Evolutionary conservation across 2,329 filamentous ascomycete genomes (phyloP).

Genomic region (Coniochaeta sp.): DNA sequence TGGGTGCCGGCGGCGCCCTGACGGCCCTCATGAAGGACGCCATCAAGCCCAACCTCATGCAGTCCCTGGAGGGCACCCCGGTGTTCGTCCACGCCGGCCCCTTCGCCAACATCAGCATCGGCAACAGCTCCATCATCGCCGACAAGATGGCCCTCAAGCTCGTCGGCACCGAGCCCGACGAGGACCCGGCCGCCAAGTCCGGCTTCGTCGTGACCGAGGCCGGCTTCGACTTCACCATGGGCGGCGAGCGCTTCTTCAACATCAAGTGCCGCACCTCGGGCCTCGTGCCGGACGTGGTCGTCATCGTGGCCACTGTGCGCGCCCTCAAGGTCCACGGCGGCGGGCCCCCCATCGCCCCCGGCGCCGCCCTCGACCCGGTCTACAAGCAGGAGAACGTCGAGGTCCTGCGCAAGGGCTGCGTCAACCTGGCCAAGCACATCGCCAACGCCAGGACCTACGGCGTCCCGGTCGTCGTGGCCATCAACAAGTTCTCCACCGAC

Average conservation of each 20-base stretch:
- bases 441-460: conserved; percentile 83
- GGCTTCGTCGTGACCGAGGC: conserved; percentile 96
- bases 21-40: conserved; percentile 96
- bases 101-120: conserved; percentile 97
- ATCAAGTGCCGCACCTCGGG: conserved; percentile 98
- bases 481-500: conserved; percentile 94
- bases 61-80: conserved; percentile 92
- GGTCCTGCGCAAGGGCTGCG: conserved; percentile 78
- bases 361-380: conserved; percentile 74
- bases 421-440: conserved; percentile 95
- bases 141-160: conserved; percentile 96
- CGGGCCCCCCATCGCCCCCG: conserved; percentile 86
- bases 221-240: conserved; percentile 99
- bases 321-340: conserved; percentile 96
- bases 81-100: conserved; percentile 97
- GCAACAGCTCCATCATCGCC: conserved; percentile 89
- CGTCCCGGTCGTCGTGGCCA: conserved; percentile 88
- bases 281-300: conserved; percentile 84
- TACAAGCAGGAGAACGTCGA: conserved; percentile 94
- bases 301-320: conserved; percentile 91
- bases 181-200: conserved; percentile 72
- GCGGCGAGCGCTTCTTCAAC: conserved; percentile 98
- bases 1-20: conserved; percentile 85
- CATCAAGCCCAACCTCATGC: conserved; percentile 98
- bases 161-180: conserved; percentile 85